Evolutionary conservation across 768 basidiomycete species (phyloP), one percentile per base, ranked within the genome.

Genomic region (Pholiota microspora): DNA sequence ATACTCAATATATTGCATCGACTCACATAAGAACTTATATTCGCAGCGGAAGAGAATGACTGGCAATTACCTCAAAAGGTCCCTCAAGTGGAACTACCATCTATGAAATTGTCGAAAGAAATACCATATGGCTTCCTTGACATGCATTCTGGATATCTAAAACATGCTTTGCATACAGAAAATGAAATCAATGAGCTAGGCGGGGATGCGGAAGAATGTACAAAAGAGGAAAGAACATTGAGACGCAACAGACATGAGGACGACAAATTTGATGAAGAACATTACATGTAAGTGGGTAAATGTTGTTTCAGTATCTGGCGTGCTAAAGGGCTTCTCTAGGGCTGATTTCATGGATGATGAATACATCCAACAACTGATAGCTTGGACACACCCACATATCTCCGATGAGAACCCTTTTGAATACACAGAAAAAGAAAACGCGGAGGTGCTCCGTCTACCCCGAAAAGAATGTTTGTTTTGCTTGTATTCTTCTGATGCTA

Each of bases 181-280:
- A 92, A 93, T 63, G 92, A 93, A 63, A 75, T 92, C 9, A 89
- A 92, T 63, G 90, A 92, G 63, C 77, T 93, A 12, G 90, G 89
- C 3, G 48, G 72, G 15, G 79, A 85, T 56, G 85, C 79, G 12
- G 92, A 94, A 70, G 75, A 65, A 1, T 80, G 79, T 50, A 65
- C 73, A 10, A 68, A 62, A 10, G 64, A 68, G 2, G 83, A 86
- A 58, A 79, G 90, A 32, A 76, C 83, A 25, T 60, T 55, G 36
- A 74, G 73, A 55, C 80, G 90, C 45, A 59, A 82, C 9, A 67
- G 71, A 51, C 84, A 83, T 57, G 92, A 93, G 66, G 76, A 92
- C 34, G 74, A 78, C 27, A 92, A 92, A 69, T 94, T 86, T 80
- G 86, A 93, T 61, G 84, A 83, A 62, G 90, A 92, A 62, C 76